These are phyloP conservation scores for Lasiodiplodia citricola DNA, from an alignment of 2,329 filamentous ascomycete genomes.

Conservation along the genomic window DNA sequence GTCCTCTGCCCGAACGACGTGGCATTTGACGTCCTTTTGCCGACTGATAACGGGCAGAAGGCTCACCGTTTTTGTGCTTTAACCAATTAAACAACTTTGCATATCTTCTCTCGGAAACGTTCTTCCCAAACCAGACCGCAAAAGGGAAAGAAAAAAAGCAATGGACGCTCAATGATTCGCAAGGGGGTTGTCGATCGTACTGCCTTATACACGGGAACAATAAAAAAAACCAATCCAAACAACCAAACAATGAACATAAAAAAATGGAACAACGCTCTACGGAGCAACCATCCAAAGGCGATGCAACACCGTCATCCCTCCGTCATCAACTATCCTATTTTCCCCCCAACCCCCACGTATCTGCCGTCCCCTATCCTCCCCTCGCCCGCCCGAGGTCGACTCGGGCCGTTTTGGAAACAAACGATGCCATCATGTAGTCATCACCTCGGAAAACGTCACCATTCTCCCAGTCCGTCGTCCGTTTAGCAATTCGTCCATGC, in stretches of 20 bases:
- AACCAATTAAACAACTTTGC: not conserved
- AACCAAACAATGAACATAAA: not conserved
- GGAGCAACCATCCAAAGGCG: not conserved
- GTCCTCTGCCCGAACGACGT: too few species aligned
- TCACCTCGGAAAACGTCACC: not conserved
- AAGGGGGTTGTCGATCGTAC: not conserved
- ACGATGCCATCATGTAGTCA: not conserved
- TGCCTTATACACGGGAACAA: not conserved
- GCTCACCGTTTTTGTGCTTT: too few species aligned
- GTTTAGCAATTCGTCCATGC: not conserved
- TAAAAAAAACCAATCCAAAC: not conserved
- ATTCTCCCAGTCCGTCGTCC: not conserved
- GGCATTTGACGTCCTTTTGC: too few species aligned
- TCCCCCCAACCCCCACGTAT: not conserved
- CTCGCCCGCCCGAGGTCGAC: conserved; percentile 14
- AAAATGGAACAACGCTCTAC: not conserved
- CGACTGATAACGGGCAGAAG: too few species aligned
- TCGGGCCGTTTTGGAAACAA: not conserved
- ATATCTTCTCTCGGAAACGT: not conserved
- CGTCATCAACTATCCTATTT: not conserved
- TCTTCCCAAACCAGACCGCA: not conserved
- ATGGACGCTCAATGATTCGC: not conserved
- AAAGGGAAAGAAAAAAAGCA: not conserved
- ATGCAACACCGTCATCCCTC: not conserved
- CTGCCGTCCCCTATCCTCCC: not conserved